Evolutionary conservation across 2,329 filamentous ascomycete genomes (phyloP).

Genomic region (Pseudonectria foliicola): DNA sequence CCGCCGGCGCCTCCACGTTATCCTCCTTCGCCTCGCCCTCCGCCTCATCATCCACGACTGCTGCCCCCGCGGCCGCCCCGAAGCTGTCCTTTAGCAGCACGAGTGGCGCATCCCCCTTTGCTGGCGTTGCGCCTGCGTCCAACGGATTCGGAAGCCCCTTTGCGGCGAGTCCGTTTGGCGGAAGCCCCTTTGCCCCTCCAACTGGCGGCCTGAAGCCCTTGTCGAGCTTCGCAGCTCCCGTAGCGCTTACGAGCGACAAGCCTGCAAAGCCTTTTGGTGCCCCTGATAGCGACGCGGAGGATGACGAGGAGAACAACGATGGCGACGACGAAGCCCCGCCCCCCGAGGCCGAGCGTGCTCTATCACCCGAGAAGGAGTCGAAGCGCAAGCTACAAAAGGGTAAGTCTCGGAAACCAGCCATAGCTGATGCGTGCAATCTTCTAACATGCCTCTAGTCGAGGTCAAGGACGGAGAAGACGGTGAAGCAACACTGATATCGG

Average conservation of each 20-base stretch:
- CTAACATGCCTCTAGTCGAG: constrained; percentile 41
- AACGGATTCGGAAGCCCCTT: constrained; percentile 43
- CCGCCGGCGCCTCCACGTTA: constrained; percentile 29
- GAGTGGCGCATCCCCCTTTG: constrained; percentile 40
- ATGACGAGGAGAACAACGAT: constrained; percentile 29
- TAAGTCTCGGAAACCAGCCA: constrained; percentile 35
- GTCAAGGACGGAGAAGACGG: constrained; percentile 83
- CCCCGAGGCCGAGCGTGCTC: constrained; percentile 39
- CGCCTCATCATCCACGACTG: constrained; percentile 16
- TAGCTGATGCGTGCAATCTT: background rate
- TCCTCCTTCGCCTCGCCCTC: constrained; percentile 28
- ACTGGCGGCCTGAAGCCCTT: constrained; percentile 39
- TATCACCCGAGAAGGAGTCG: constrained; percentile 45
- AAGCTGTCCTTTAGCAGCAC: constrained; percentile 44
- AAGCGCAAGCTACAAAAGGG: constrained; percentile 62
- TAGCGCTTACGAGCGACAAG: constrained; percentile 49
- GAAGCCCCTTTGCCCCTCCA: constrained; percentile 21
- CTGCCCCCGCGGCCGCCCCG: constrained; percentile 27
- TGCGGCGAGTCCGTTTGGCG: constrained; percentile 33
- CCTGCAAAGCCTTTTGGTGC: constrained; percentile 70
- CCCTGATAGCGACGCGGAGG: constrained; percentile 57
- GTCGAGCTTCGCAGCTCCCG: constrained; percentile 64
- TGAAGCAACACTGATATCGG: constrained; percentile 67
- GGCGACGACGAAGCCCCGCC: constrained; percentile 35
- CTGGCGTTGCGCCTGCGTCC: constrained; percentile 31